Base-by-base conservation (phyloP, 2,329 filamentous ascomycete species). In the Nannizziopsis arthrosporioides region DNA sequence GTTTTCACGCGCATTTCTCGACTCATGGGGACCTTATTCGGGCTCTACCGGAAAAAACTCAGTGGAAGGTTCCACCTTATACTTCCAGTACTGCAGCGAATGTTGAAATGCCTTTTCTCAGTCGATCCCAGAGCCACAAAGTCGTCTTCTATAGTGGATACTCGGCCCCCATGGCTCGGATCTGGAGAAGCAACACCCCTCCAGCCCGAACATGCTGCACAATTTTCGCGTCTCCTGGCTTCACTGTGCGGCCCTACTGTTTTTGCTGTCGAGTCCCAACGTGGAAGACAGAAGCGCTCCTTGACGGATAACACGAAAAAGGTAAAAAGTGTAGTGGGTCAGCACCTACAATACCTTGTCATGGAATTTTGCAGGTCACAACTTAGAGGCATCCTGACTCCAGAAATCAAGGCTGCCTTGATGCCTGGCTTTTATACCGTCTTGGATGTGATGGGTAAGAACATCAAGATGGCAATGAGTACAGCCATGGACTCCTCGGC, bases 231-330 rank as follows among this genome's bases (percentile, higher is more conserved):
- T 8, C 63, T 81, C 7, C 68, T 82, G 17, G 73, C 73, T n/a
- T 73, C 75, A 0, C 71, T 82, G 44, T 79, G 76, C 64, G 76
- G 78, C 46, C 79, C 79, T 0, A 77, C 78, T 0, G 71, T 76
- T 40, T 76, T 75, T 0, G 71, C 75, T 1, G 73, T 78, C 3
- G 65, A 71, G 11, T 59, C 61, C 12, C 60, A 61, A 5, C 56
- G 56, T 6, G 61, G 62, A 19, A 58, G 60, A 2, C 66, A 68
- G 6, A 64, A 65, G 40, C 66, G 70, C 55, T 66, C 66, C 1
- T 70, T 82, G 19, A 74, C 73, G 19, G 78, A 82, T 53, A 73
- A 76, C 49, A 74, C 76, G 10, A 77, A 77, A 55, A 76, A 74
- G 49, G 75, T 77, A 6, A 73, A 76, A 54, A 71, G 73, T 27